Base-by-base conservation (phyloP, 2,329 filamentous ascomycete genomes). In the Cytospora piceae region DNA sequence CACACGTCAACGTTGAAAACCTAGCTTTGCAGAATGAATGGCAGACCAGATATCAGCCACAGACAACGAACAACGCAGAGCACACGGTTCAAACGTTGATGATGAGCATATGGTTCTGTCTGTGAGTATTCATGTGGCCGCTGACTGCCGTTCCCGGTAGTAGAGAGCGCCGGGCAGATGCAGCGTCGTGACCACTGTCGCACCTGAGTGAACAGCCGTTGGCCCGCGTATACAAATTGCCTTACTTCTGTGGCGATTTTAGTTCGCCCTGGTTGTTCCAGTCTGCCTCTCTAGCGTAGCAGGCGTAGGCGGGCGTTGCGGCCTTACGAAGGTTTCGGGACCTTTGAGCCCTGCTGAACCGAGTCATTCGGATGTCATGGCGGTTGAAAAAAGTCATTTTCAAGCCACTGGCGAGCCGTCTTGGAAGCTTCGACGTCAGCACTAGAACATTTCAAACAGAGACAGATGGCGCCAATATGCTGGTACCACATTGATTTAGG, bases 1-100 rank as follows among this genome's bases (percentile, higher is more conserved):
- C 52, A 64, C 57, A 54, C 57, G 57, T 61, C 61, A 60, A 56
- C 31, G 58, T 67, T 42, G 62, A 65, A 65, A 64, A 63, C 58
- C 58, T 52, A 17, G 54, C 42, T 55, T 51, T 61, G 62, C 63
- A 61, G 58, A 49, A 56, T 29, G 37, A 49, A 60, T n/a, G n/a
- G n/a, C n/a, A 67, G 62, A 65, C 55, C 37, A 61, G 58, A 65
- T 67, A 14, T 4, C 34, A 14, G 2, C 34, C 34, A 15, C 7
- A 37, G 11, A 37, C 14, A 29, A 5, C 27, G 27, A 29, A 37
- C 34, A 15, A 37, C 34, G 34, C 34, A 37, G 14, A 37, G 63
- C 58, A 59, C 20, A 17, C 8, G 32, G 32, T 34, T 34, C 3
- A 34, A 14, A 34, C 32, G 12, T 6, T 14, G 9, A 34, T 34